These are phyloP conservation scores for Ambrosiella cleistominuta DNA, from an alignment of 2,329 filamentous ascomycete genomes.

Conservation along the genomic window DNA sequence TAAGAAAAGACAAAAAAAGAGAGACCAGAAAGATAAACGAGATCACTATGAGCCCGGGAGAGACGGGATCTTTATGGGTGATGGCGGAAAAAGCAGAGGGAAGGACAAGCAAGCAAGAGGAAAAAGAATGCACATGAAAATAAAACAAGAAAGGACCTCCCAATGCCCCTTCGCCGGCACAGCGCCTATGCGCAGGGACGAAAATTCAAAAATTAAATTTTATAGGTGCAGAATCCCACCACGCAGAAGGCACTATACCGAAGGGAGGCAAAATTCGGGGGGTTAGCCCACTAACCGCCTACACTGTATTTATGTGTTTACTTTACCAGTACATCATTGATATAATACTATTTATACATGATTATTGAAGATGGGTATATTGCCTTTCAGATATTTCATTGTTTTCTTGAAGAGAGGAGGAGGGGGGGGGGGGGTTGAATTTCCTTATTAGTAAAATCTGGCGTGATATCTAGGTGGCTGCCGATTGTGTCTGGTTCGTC, in stretches of 20 bases:
- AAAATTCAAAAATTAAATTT: neutral
- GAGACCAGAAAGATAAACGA: conserved; percentile 1
- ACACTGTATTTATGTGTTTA: neutral
- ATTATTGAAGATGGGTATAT: neutral
- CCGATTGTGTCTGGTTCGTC: neutral
- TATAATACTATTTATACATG: neutral
- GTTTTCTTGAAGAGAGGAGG: neutral
- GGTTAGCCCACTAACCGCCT: neutral
- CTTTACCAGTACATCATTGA: neutral
- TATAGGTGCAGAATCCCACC: neutral
- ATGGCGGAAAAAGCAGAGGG: neutral
- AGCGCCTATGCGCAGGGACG: neutral
- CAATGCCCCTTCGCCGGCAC: neutral
- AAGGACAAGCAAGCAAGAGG: neutral
- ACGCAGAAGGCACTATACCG: neutral
- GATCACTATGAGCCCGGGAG: conserved; percentile 5
- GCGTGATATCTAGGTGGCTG: neutral
- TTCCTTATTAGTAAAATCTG: neutral
- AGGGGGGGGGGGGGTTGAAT: neutral
- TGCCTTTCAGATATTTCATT: neutral
- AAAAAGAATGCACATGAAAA: neutral
- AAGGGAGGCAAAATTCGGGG: neutral
- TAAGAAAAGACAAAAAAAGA: neutral
- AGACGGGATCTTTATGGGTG: conserved; percentile 7
- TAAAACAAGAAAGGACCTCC: neutral